A percentile compares a stretch with the other conserved stretches of the same genome.
These are phyloP conservation scores for Schoenoplectus tabernaemontani DNA, from an alignment of 202 grass and related monocot genomes.

Conservation along the genomic window DNA sequence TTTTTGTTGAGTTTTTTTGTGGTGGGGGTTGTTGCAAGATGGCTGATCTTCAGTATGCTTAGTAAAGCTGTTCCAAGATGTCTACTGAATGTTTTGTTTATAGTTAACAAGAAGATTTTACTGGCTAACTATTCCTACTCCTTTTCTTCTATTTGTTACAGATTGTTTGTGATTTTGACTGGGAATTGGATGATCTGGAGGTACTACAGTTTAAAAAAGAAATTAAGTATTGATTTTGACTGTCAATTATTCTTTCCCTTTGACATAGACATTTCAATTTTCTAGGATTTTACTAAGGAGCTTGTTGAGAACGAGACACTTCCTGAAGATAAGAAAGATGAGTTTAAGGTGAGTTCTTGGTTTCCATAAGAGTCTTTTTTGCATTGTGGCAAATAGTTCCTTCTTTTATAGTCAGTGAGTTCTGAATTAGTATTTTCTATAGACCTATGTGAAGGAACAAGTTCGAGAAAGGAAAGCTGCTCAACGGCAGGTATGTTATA, in stretches of 20 bases:
- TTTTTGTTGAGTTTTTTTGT: background rate
- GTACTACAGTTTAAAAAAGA: constrained; percentile 25
- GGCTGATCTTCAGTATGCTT: background rate
- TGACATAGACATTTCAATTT: background rate
- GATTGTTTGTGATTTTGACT: constrained; percentile 76
- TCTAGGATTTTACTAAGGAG: constrained; percentile 55
- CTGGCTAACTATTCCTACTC: background rate
- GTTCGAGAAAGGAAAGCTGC: constrained; percentile 64
- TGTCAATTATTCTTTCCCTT: constrained; percentile 4
- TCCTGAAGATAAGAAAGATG: constrained; percentile 70
- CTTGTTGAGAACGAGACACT: constrained; percentile 42
- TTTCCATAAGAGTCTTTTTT: background rate
- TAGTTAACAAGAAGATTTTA: background rate
- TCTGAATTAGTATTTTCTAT: constrained; percentile 13
- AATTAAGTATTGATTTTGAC: background rate
- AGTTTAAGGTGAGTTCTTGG: constrained; percentile 45
- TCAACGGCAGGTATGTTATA: constrained; percentile 44
- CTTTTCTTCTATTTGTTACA: constrained; percentile 32
- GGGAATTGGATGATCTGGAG: constrained; percentile 82
- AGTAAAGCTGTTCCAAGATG: background rate
- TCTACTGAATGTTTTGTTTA: background rate
- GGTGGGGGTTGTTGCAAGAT: background rate
- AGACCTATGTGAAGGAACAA: constrained; percentile 77
- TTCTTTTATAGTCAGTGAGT: background rate
- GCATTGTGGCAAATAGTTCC: background rate